Percentiles rank a stretch among this genome's conserved stretches.
Conservation (phyloP, 495 filamentous ascomycete species). For the Lichenothelia convexa region DNA sequence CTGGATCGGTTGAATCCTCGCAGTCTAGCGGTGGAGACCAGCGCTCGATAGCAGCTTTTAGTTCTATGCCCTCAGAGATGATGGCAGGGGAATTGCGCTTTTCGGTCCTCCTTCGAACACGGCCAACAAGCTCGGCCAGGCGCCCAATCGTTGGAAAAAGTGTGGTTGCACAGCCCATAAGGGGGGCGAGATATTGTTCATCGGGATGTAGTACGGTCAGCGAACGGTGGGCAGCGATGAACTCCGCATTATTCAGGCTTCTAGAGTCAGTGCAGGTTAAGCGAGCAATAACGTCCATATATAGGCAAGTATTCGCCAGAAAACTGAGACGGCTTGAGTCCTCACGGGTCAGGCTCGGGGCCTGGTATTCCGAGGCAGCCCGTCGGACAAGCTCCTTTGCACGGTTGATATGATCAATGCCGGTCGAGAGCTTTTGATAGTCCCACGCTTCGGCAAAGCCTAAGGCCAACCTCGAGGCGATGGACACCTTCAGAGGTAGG, state of each 20-base stretch:
- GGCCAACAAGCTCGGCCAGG: conserved; percentile 49
- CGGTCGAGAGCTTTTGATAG: conserved; percentile 53
- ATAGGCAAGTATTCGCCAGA: conserved; percentile 61
- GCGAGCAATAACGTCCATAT: conserved; percentile 67
- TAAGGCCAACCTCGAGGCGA: conserved; percentile 55
- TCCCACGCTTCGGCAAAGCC: conserved; percentile 71
- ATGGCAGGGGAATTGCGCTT: conserved; percentile 41
- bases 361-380: conserved; percentile 29
- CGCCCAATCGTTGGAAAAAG: conserved; percentile 59
- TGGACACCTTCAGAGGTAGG: conserved; percentile 47
- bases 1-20: conserved; percentile 48
- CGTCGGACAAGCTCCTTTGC: conserved; percentile 46
- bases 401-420: conserved; percentile 53
- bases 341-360: conserved; percentile 13
- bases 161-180: conserved; percentile 56
- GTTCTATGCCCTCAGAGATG: conserved; percentile 43
- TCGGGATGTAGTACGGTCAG: not conserved
- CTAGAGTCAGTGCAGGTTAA: conserved; percentile 47
- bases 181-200: conserved; percentile 42
- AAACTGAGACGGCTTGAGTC: conserved; percentile 46
- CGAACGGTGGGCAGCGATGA: conserved; percentile 27
- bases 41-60: conserved; percentile 42
- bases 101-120: conserved; percentile 38
- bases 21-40: conserved; percentile 41
- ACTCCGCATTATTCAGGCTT: conserved; percentile 34